Evolutionary conservation across 495 filamentous ascomycete species (phyloP).

Genomic region (Xylaria sp.): DNA sequence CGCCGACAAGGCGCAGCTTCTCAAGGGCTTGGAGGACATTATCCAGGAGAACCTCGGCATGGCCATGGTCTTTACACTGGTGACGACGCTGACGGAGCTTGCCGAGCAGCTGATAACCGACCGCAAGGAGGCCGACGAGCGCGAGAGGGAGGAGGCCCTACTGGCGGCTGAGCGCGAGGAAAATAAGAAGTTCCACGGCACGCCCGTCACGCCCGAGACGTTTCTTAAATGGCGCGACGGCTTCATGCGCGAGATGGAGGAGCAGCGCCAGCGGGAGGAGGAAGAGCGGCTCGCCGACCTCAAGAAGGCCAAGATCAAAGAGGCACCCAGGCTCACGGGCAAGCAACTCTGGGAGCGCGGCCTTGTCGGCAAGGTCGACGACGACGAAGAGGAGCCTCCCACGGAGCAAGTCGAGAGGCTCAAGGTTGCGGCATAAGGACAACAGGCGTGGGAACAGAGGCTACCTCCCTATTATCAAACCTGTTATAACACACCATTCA

Average conservation of each 20-base stretch:
- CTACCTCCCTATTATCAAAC: neutral
- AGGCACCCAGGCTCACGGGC: slow-evolving; percentile 72
- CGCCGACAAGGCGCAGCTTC: slow-evolving; percentile 72
- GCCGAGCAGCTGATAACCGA: slow-evolving; percentile 80
- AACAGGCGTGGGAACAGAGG: slow-evolving; percentile 8
- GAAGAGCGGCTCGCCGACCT: slow-evolving; percentile 78
- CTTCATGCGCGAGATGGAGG: slow-evolving; percentile 83
- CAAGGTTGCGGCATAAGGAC: slow-evolving; percentile 56
- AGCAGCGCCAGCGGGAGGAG: slow-evolving; percentile 64
- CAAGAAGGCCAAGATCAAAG: slow-evolving; percentile 73
- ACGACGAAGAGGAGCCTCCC: slow-evolving; percentile 69
- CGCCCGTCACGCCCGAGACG: slow-evolving; percentile 79
- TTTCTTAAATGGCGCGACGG: slow-evolving; percentile 81
- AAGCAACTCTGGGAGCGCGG: slow-evolving; percentile 86
- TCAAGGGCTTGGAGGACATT: slow-evolving; percentile 69
- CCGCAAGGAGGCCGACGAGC: slow-evolving; percentile 65
- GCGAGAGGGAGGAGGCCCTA: slow-evolving; percentile 68
- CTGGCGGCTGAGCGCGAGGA: slow-evolving; percentile 84
- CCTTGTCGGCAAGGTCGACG: slow-evolving; percentile 73
- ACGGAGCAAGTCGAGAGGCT: slow-evolving; percentile 69
- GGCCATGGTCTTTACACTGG: slow-evolving; percentile 96
- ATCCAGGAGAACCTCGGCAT: slow-evolving; percentile 93
- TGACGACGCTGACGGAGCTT: slow-evolving; percentile 83
- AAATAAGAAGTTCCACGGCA: slow-evolving; percentile 96
- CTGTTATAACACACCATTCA: slow-evolving; percentile 9